Evolutionary conservation across 2,329 filamentous ascomycete species (phyloP), one percentile per base, ranked within the genome.

Genomic region (Fonsecaea pugnacius): DNA sequence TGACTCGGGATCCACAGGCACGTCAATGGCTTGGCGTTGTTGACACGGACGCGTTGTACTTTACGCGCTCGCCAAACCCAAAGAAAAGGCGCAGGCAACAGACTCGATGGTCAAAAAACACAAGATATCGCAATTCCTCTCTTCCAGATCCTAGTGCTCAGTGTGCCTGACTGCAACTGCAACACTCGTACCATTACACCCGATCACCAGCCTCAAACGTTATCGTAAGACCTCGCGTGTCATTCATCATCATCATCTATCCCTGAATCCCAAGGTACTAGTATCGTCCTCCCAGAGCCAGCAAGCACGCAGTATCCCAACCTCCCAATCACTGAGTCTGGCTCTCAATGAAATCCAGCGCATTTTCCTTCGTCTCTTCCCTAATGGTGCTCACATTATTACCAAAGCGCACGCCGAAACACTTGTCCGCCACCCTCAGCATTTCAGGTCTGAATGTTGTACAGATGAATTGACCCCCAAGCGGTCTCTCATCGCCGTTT

Each of bases 401-500:
- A 70, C 87, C 86, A 73, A 83, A 98, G 58, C 91, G 92, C 58
- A 99, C 95, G 66, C 95, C 95, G 77, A 99, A 99, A 79, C 94
- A 97, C 81, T 96, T 96, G 81, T 98, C 93, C 2, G 95, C 95
- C 21, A 98, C 92, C 66, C 90, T 87, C 68, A 99, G 85, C 84
- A 99, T 97, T 79, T 99, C 95, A 1, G 95, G 95, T 63, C 95
- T 85, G 86, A 99, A 99, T 2, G 95, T 99, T 3, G 95, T 99
- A 84, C 95, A 98, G 77, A 99, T 99, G 75, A 99, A 99, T 77
- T 99, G 89, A 0, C 88, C 88, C 38, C 82, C 68, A 4, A 36
- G 12, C 2, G 64, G 62, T 50, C 54, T 33, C 3, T 77, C 78
- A 53, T 77, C 70, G 73, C 78, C 54, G 78, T 77, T 35, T 72